A percentile compares a stretch with the other conserved stretches of the same genome.
Evolutionary conservation across 2,329 filamentous ascomycete species (phyloP).

Genomic region (Aspergillus quadrilineatus): DNA sequence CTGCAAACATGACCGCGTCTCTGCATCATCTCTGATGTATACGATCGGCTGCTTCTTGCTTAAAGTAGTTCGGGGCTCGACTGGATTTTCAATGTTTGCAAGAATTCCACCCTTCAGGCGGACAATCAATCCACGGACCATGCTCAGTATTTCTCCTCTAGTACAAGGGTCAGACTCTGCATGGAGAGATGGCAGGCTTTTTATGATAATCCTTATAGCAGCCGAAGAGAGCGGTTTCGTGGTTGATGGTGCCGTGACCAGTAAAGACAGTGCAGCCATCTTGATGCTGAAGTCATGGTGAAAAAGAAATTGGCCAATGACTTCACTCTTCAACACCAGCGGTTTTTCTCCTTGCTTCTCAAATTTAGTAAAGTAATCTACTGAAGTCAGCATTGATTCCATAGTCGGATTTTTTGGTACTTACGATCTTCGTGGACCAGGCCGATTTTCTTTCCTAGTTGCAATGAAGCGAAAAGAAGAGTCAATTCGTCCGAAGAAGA

Average conservation of each 20-base stretch:
- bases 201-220: conserved; percentile 62
- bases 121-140: conserved; percentile 73
- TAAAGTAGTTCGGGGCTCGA: conserved; percentile 11
- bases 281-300: conserved; percentile 64
- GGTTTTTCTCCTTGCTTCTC: conserved; percentile 16
- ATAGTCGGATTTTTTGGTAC: conserved; percentile 17
- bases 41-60: conserved; percentile 19
- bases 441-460: conserved; percentile 68
- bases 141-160: conserved; percentile 73
- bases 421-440: conserved; percentile 67
- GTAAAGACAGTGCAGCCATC: conserved; percentile 75
- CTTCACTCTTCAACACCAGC: conserved; percentile 36
- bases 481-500: conserved; percentile 56
- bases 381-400: conserved; percentile 2
- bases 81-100: conserved; percentile 30
- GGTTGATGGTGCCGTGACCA: conserved; percentile 72
- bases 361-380: conserved; percentile 31
- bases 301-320: conserved; percentile 40
- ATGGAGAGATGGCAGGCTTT: conserved; percentile 69
- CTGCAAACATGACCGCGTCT: conserved; percentile 57
- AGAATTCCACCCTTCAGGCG: conserved; percentile 67
- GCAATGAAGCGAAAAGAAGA: conserved; percentile 65
- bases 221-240: conserved; percentile 68
- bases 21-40: conserved; percentile 53
- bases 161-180: conserved; percentile 84